Evolutionary conservation across 2,329 filamentous ascomycete species (phyloP).

Genomic region (Aureobasidium namibiae): DNA sequence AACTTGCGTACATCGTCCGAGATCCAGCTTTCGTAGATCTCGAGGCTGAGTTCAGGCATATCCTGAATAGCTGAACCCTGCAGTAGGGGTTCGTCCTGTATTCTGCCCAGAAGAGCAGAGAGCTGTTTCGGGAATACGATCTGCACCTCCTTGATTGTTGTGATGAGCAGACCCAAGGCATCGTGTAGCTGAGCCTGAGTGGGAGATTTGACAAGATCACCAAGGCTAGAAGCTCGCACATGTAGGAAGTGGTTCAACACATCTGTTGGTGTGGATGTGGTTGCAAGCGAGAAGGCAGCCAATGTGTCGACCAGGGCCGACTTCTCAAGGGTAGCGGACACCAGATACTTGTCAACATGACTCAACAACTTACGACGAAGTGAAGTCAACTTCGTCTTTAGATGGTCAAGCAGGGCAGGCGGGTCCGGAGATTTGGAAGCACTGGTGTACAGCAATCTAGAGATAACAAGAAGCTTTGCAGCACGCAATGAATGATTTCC

Average conservation of each 20-base stretch:
- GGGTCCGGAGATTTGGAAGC: slow-evolving; percentile 47
- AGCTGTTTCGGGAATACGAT: slow-evolving; percentile 65
- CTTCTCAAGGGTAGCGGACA: slow-evolving; percentile 28
- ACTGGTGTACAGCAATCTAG: slow-evolving; percentile 65
- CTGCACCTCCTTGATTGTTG: slow-evolving; percentile 70
- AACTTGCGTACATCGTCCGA: slow-evolving; percentile 76
- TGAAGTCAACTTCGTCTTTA: slow-evolving; percentile 55
- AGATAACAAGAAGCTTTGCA: slow-evolving; percentile 62
- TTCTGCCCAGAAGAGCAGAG: slow-evolving; percentile 55
- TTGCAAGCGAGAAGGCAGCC: slow-evolving; percentile 73
- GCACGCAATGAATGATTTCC: slow-evolving; percentile 45
- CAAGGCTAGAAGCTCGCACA: slow-evolving; percentile 61
- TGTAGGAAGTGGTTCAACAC: slow-evolving; percentile 71
- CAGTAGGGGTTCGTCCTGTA: slow-evolving; percentile 65
- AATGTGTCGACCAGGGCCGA: slow-evolving; percentile 59
- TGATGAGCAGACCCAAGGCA: slow-evolving; percentile 64
- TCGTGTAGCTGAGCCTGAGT: slow-evolving; percentile 48
- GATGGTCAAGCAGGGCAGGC: slow-evolving; percentile 50
- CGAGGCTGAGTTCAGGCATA: slow-evolving; percentile 65
- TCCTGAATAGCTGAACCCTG: slow-evolving; percentile 59
- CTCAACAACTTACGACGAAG: slow-evolving; percentile 58
- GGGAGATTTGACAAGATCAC: slow-evolving; percentile 49
- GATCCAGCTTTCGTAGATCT: slow-evolving; percentile 72
- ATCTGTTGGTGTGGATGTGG: slow-evolving; percentile 71
- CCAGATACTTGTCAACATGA: slow-evolving; percentile 50